phyloP scores from a whole-genome alignment of 768 basidiomycete genomes.

The Leucocoprinus sp. region DNA sequence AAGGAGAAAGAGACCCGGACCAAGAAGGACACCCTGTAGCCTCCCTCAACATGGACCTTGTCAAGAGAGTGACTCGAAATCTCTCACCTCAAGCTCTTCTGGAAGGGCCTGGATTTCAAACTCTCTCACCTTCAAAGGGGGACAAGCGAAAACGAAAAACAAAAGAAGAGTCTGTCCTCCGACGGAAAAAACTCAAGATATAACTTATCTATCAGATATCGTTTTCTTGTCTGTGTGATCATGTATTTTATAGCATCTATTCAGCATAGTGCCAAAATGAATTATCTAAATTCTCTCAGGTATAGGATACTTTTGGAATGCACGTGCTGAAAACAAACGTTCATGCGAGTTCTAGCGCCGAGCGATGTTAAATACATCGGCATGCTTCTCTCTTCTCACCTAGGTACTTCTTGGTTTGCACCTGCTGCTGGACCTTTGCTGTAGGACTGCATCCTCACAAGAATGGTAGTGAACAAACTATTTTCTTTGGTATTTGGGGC shows the following conservation, averaged over 20 bases:
- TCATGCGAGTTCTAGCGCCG: too few species aligned
- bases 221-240: too few species aligned
- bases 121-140: not conserved
- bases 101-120: slow-evolving; percentile 19
- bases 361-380: too few species aligned
- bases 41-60: slow-evolving; percentile 28
- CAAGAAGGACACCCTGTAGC: slow-evolving; percentile 32
- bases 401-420: too few species aligned
- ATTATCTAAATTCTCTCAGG: too few species aligned
- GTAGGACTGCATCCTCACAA: not conserved
- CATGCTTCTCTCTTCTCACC: too few species aligned
- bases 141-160: not conserved
- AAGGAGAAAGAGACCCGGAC: slow-evolving; percentile 31
- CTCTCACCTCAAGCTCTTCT: slow-evolving; percentile 30
- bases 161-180: not conserved
- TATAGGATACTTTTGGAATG: too few species aligned
- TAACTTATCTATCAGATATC: too few species aligned
- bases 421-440: not conserved
- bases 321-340: too few species aligned
- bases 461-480: not conserved
- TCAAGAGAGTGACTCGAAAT: slow-evolving; percentile 30
- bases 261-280: too few species aligned
- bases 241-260: too few species aligned
- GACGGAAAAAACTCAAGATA: not conserved
- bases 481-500: not conserved